A percentile compares a stretch with the other conserved stretches of the same genome.
These are phyloP conservation scores for Yamadazyma dushanensis DNA, from an alignment of 1,139 yeast species.

Conservation along the genomic window DNA sequence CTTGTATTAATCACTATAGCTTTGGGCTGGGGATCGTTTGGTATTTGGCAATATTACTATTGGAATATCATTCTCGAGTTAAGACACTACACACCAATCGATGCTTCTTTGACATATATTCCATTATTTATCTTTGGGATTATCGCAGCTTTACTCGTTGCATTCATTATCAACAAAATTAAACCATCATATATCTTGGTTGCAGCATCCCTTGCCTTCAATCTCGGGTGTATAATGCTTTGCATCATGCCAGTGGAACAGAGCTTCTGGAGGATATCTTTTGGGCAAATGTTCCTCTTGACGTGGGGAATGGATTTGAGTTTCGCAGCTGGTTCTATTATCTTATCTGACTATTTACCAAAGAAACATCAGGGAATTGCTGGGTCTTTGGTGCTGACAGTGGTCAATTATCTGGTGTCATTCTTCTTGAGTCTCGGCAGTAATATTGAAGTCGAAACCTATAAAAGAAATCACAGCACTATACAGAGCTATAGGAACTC, in stretches of 20 bases:
- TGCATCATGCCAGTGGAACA: constrained; percentile 51
- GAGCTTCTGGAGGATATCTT: constrained; percentile 42
- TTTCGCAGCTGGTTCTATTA: constrained; percentile 57
- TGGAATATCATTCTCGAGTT: constrained; percentile 45
- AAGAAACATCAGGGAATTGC: constrained; percentile 59
- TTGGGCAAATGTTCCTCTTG: constrained; percentile 50
- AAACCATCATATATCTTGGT: constrained; percentile 47
- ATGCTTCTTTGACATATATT: constrained; percentile 44
- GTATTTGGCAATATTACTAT: constrained; percentile 50
- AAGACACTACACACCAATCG: constrained; percentile 43
- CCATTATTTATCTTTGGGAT: constrained; percentile 49
- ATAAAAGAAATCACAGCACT: constrained; percentile 18
- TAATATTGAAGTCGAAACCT: constrained; percentile 44
- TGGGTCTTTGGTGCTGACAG: constrained; percentile 55
- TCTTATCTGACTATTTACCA: constrained; percentile 52
- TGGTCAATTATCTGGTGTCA: constrained; percentile 55
- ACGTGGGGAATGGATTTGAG: constrained; percentile 63
- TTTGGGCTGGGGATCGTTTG: constrained; percentile 62
- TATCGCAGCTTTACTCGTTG: constrained; percentile 46
- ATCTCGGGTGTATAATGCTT: constrained; percentile 48
- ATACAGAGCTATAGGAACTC: constrained; percentile 46
- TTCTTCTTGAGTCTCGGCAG: constrained; percentile 52
- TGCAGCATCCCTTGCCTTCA: constrained; percentile 45
- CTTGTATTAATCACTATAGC: constrained; percentile 33
- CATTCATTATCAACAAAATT: constrained; percentile 37